A percentile compares a stretch with the other conserved stretches of the same genome.
These are phyloP conservation scores for Medicago truncatula DNA, from an alignment of 306 rosid species.

Conservation along the genomic window DNA sequence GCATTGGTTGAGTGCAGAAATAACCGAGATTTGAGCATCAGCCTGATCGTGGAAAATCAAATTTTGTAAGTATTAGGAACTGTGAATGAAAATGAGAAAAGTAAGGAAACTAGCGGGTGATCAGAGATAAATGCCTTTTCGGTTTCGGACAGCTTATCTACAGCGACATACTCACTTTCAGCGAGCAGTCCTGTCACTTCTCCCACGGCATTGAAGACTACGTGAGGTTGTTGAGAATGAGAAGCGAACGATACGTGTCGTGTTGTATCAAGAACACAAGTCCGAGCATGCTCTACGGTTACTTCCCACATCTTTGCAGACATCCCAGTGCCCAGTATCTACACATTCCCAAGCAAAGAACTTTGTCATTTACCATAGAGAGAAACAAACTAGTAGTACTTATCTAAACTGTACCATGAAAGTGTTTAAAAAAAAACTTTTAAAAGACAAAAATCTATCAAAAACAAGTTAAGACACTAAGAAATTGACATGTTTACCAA, in stretches of 20 bases:
- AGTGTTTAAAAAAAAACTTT: constrained; percentile 21
- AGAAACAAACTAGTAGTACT: constrained; percentile 23
- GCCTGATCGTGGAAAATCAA: constrained; percentile 52
- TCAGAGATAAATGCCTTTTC: constrained; percentile 71
- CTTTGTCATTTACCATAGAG: constrained; percentile 32
- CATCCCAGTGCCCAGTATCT: constrained; percentile 98
- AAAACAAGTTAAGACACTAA: constrained; percentile 7
- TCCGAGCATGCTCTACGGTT: constrained; percentile 92
- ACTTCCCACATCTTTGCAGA: constrained; percentile 99
- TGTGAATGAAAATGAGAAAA: constrained; percentile 12
- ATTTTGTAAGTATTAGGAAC: constrained; percentile 37
- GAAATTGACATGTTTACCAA: constrained; percentile 9
- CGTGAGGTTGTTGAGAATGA: constrained; percentile 65
- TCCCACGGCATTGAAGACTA: constrained; percentile 88
- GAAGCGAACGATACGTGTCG: constrained; percentile 57
- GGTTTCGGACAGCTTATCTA: constrained; percentile 78
- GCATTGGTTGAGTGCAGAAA: constrained; percentile 68
- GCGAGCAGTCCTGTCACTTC: constrained; percentile 75
- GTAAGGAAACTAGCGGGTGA: constrained; percentile 33
- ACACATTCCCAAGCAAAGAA: constrained; percentile 46
- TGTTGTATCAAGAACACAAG: constrained; percentile 66
- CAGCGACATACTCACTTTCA: constrained; percentile 65
- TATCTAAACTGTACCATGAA: background rate
- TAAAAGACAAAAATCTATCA: constrained; percentile 17
- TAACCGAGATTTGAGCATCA: constrained; percentile 71